phyloP scores from a whole-genome alignment of 176 grass and related monocot genomes.

The Ensete ventricosum region DNA sequence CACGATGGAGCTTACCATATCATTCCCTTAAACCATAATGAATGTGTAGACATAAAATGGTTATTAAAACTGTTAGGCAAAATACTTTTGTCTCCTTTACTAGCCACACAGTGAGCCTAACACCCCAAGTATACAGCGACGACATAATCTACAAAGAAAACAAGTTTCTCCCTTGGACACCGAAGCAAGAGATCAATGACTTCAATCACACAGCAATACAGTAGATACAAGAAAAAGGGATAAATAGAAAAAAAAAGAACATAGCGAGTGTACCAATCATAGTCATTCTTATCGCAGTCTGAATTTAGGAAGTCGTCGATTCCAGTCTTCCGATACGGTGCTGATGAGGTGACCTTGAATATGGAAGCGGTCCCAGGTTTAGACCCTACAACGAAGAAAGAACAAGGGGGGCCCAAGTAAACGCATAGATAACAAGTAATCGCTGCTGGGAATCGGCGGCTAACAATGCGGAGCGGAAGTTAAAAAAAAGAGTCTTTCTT shows the following conservation, averaged over 20 bases:
- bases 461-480: too few relatives aligned
- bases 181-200: not conserved
- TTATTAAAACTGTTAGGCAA: too few relatives aligned
- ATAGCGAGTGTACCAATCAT: conserved; percentile 58
- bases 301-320: conserved; percentile 89
- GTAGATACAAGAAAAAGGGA: not conserved
- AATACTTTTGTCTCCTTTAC: too few relatives aligned
- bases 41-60: too few relatives aligned
- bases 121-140: too few relatives aligned
- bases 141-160: too few relatives aligned
- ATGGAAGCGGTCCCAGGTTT: conserved; percentile 29
- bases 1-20: too few relatives aligned
- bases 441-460: not conserved
- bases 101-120: too few relatives aligned
- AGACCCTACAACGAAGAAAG: conserved; percentile 25
- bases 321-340: conserved; percentile 38
- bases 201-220: not conserved
- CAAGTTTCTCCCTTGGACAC: too few relatives aligned
- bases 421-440: not conserved
- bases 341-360: conserved; percentile 30
- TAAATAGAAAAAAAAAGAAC: not conserved
- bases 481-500: not conserved
- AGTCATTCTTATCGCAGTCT: conserved; percentile 88
- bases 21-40: too few relatives aligned
- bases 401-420: conserved; percentile 12